These are phyloP conservation scores for Lachancea nothofagi DNA, from an alignment of 805 yeast species.

Conservation along the genomic window DNA sequence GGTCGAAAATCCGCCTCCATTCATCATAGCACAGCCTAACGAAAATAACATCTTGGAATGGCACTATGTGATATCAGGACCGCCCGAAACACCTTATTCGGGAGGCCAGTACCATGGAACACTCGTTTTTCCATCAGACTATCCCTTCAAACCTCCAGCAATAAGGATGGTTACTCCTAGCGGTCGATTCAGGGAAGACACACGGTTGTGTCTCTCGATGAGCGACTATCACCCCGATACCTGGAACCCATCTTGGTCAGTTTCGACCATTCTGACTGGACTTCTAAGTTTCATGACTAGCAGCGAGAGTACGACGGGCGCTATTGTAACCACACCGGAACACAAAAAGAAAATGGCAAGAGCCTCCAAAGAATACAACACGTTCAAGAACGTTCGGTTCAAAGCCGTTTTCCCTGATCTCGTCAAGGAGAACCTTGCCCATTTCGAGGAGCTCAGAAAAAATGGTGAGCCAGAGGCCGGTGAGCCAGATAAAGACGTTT, in stretches of 20 bases:
- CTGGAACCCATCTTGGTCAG: slow-evolving; percentile 98
- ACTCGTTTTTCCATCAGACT: slow-evolving; percentile 74
- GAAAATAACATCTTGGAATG: slow-evolving; percentile 86
- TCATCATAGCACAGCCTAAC: slow-evolving; percentile 74
- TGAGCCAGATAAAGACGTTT: slow-evolving; percentile 19
- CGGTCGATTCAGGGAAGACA: slow-evolving; percentile 78
- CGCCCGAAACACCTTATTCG: slow-evolving; percentile 81
- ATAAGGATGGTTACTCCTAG: slow-evolving; percentile 86
- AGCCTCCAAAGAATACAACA: slow-evolving; percentile 57
- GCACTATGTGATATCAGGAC: slow-evolving; percentile 91
- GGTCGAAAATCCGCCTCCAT: slow-evolving; percentile 78
- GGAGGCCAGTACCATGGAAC: slow-evolving; percentile 89
- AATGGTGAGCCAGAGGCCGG: slow-evolving; percentile 11
- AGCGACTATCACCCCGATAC: slow-evolving; percentile 91
- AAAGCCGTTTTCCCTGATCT: slow-evolving; percentile 64
- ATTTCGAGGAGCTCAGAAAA: slow-evolving; percentile 22
- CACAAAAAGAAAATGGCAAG: slow-evolving; percentile 53
- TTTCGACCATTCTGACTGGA: slow-evolving; percentile 81
- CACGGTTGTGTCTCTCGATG: slow-evolving; percentile 83
- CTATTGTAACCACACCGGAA: slow-evolving; percentile 57
- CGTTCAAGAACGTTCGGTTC: slow-evolving; percentile 52
- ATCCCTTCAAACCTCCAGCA: slow-evolving; percentile 89
- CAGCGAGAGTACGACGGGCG: slow-evolving; percentile 78
- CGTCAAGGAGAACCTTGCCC: slow-evolving; percentile 32
- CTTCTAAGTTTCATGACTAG: slow-evolving; percentile 89